Evolutionary conservation across 768 basidiomycete species (phyloP).

Genomic region (Suillus occidentalis): DNA sequence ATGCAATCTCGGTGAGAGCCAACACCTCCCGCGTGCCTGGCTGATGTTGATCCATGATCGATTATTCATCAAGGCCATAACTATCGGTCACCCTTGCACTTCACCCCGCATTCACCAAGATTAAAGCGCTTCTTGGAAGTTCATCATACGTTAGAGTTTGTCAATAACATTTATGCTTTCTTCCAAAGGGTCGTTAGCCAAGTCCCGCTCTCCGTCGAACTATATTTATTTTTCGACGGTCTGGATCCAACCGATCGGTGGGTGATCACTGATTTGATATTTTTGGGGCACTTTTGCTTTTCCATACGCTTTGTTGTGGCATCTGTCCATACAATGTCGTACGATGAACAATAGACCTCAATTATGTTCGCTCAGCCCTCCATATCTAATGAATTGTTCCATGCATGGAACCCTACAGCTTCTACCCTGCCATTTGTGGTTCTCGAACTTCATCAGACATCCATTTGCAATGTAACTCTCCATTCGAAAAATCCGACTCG

Average conservation of each 20-base stretch:
- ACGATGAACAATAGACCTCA: not conserved
- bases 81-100: not conserved
- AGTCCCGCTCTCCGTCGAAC: not conserved
- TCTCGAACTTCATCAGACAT: not conserved
- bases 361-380: not conserved
- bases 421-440: not conserved
- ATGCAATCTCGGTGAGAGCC: not conserved
- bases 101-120: constrained; percentile 3
- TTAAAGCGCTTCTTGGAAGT: not conserved
- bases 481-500: not conserved
- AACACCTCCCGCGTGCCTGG: not conserved
- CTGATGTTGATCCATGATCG: not conserved
- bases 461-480: not conserved
- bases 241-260: not conserved
- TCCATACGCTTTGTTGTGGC: not conserved
- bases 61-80: not conserved
- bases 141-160: constrained; percentile 2
- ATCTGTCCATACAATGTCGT: not conserved
- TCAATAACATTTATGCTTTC: not conserved
- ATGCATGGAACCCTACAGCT: not conserved
- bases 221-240: not conserved
- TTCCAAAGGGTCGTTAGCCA: not conserved
- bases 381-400: not conserved
- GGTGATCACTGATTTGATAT: not conserved
- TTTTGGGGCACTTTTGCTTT: not conserved